Evolutionary conservation across 2,329 filamentous ascomycete species (phyloP).

Genomic region (Xylariaceae sp.): DNA sequence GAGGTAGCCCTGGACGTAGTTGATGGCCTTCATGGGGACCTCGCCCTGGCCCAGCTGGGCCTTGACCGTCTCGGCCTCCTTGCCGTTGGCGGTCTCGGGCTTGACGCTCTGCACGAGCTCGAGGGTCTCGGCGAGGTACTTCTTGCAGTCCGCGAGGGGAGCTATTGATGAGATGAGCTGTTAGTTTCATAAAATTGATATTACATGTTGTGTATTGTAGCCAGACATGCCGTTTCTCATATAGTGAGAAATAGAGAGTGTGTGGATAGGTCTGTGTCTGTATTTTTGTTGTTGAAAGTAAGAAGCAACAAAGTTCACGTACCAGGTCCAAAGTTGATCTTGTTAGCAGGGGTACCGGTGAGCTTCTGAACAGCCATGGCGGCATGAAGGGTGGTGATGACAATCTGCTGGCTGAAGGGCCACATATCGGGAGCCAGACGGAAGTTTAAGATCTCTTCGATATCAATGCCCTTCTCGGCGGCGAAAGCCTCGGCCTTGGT

Average conservation of each 20-base stretch:
- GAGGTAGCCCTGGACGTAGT: slow-evolving; percentile 56
- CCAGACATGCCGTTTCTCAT: neutral
- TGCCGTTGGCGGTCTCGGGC: slow-evolving; percentile 44
- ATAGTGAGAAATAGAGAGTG: neutral
- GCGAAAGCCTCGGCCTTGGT: slow-evolving; percentile 46
- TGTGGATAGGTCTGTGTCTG: too few species aligned
- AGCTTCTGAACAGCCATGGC: slow-evolving; percentile 43
- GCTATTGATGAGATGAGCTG: slow-evolving; percentile 2
- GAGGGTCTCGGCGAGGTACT: slow-evolving; percentile 43
- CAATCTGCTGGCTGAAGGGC: slow-evolving; percentile 51
- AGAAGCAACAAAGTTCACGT: slow-evolving; percentile 13
- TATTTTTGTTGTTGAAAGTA: too few species aligned
- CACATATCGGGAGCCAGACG: slow-evolving; percentile 52
- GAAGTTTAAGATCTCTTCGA: slow-evolving; percentile 39
- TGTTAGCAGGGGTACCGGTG: slow-evolving; percentile 42
- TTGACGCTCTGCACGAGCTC: slow-evolving; percentile 39
- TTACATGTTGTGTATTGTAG: too few species aligned
- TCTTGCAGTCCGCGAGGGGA: slow-evolving; percentile 44
- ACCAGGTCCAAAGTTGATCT: slow-evolving; percentile 40
- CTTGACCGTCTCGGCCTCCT: slow-evolving; percentile 30
- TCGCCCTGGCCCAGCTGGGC: slow-evolving; percentile 27
- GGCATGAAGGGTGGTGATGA: slow-evolving; percentile 34
- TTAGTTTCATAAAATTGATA: too few species aligned
- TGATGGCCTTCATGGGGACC: slow-evolving; percentile 36
- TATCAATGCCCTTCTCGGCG: slow-evolving; percentile 35